Base-by-base conservation (phyloP, 768 basidiomycete species). In the Myochromella boudieri region DNA sequence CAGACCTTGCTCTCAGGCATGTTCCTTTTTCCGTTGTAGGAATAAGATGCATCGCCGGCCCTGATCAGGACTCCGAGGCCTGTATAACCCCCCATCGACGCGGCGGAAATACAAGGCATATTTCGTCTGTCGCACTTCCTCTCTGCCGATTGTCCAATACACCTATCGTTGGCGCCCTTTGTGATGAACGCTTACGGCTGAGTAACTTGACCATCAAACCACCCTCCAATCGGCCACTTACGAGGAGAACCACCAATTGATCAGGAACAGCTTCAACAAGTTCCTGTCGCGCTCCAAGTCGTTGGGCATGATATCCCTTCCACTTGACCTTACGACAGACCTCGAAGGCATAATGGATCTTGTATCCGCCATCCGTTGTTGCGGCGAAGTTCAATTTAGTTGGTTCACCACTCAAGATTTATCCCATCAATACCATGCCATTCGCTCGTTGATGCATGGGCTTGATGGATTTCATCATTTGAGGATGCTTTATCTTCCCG, bases 391-490 rank as follows among this genome's bases (percentile, higher is more conserved):
- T 24, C 14, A 25, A 17, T 27, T 51, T 20, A 37, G 1, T n/a
- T 18, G 22, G 5, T 22, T 8, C n/a, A 20, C 28, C 28, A 4
- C 2, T n/a, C 37, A 24, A 21, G 5, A 22, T 32, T 20, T 24
- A n/a, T 33, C 22, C 24, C 17, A 26, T 29, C 41, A 41, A 21
- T 42, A 14, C 34, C 11, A 29, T 28, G 5, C 39, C 2, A 22
- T n/a, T 6, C 3, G 12, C 40, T 36, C 27, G 4, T 9, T 50
- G 10, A 20, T 20, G 18, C 11, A 10, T 3, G 49, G 49, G 2
- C 29, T 50, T 11, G 4, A 28, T 25, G 12, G n/a, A n/a, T 45
- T 41, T 18, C 15, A 50, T 36, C 49, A 50, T 33, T 33, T 50
- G 2, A 26, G 24, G 24, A 44, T 33, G 14, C 37, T 50, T 12